These are phyloP conservation scores for Parachaetomium inaequale DNA, from an alignment of 495 filamentous ascomycete genomes.

Conservation along the genomic window DNA sequence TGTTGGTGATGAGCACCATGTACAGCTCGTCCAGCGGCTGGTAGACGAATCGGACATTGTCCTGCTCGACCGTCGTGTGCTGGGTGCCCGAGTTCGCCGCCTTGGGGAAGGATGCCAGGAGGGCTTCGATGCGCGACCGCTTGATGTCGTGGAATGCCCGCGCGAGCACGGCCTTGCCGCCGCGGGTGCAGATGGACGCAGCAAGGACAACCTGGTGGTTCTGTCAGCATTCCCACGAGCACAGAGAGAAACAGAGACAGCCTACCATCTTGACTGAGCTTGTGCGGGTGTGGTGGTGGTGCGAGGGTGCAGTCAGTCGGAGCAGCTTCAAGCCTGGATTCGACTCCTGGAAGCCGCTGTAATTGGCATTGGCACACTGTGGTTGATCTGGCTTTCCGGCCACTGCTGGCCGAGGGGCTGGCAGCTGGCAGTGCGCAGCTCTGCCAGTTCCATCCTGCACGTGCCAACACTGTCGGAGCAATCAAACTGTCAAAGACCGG, in stretches of 20 bases:
- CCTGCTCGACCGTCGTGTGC: slow-evolving; percentile 96
- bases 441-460: not conserved
- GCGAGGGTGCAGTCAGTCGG: not conserved
- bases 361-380: slow-evolving; percentile 19
- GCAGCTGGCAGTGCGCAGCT: slow-evolving; percentile 23
- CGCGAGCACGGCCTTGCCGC: slow-evolving; percentile 94
- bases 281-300: not conserved
- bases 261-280: slow-evolving; percentile 29
- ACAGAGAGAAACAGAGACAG: not conserved
- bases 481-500: too few species aligned
- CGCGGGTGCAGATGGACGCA: slow-evolving; percentile 97
- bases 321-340: slow-evolving; percentile 10
- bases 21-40: slow-evolving; percentile 98
- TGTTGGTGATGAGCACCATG: slow-evolving; percentile 99
- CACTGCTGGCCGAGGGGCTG: slow-evolving; percentile 22
- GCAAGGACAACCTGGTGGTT: slow-evolving; percentile 77
- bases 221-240: slow-evolving; percentile 15
- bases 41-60: slow-evolving; percentile 99
- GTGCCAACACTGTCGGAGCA: not conserved
- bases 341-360: slow-evolving; percentile 20
- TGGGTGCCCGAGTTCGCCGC: slow-evolving; percentile 91
- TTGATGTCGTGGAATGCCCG: slow-evolving; percentile 96
- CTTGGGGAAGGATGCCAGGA: slow-evolving; percentile 95
- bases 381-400: slow-evolving; percentile 31
- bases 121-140: slow-evolving; percentile 89